phyloP scores from a whole-genome alignment of 495 filamentous ascomycete species.

The Hypoxylon subgilvum region DNA sequence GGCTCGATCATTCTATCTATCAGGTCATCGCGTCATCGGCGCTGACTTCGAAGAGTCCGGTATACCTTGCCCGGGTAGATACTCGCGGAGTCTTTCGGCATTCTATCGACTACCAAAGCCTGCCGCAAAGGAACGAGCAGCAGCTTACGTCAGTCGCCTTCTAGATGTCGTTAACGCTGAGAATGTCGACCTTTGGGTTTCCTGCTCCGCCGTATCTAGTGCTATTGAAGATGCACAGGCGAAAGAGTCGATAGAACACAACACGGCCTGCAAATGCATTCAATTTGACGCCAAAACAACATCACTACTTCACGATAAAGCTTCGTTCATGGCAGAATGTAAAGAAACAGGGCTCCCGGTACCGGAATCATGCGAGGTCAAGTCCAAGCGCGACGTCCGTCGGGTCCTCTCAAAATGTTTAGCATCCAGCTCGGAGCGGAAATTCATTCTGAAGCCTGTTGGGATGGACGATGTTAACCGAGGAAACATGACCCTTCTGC shows the following conservation, averaged over 20 bases:
- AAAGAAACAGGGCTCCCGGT: conserved; percentile 58
- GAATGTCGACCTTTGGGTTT: conserved; percentile 74
- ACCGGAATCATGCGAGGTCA: conserved; percentile 65
- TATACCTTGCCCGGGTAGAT: conserved; percentile 48
- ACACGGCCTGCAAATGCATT: conserved; percentile 65
- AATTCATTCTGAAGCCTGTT: conserved; percentile 68
- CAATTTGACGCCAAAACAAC: conserved; percentile 52
- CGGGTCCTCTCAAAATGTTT: conserved; percentile 56
- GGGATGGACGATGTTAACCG: conserved; percentile 54
- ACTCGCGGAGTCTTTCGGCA: conserved; percentile 52
- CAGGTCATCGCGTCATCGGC: conserved; percentile 74
- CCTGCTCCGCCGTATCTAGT: conserved; percentile 66
- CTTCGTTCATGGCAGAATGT: conserved; percentile 64
- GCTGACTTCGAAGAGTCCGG: conserved; percentile 65
- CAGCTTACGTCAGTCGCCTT: conserved; percentile 51
- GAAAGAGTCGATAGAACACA: conserved; percentile 64
- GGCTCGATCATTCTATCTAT: conserved; percentile 68
- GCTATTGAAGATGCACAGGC: conserved; percentile 69
- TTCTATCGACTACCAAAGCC: conserved; percentile 61
- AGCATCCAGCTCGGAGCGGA: conserved; percentile 37
- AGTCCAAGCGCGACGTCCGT: conserved; percentile 58
- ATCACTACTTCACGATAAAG: conserved; percentile 60
- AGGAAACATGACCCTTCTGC: conserved; percentile 60
- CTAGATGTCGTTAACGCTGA: conserved; percentile 65
- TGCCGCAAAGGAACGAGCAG: conserved; percentile 27